Percentiles rank a stretch among this genome's conserved stretches.
Evolutionary conservation across 2,329 filamentous ascomycete species (phyloP).

Genomic region (Colletotrichum sidae): DNA sequence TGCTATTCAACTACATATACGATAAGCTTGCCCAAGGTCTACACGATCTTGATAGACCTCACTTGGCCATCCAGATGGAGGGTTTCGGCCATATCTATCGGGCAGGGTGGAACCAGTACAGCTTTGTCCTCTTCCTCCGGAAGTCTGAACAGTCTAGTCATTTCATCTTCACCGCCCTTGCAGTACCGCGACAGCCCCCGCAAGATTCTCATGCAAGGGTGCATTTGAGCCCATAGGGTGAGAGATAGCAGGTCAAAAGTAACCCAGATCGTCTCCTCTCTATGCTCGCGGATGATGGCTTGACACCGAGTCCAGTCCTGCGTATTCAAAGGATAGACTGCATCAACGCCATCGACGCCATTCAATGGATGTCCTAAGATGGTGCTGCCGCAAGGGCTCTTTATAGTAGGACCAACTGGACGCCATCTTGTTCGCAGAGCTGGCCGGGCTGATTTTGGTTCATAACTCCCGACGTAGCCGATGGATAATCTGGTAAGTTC

Average conservation of each 20-base stretch:
- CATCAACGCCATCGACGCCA: neutral
- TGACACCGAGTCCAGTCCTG: neutral
- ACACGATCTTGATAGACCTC: neutral
- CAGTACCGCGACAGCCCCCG: neutral
- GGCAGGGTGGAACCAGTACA: neutral
- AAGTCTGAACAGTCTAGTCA: neutral
- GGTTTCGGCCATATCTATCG: neutral
- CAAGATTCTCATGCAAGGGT: neutral
- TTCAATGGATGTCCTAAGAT: too few species aligned
- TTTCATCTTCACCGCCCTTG: neutral
- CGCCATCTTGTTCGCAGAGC: too few species aligned
- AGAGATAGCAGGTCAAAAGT: neutral
- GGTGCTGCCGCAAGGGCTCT: too few species aligned
- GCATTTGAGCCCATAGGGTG: neutral
- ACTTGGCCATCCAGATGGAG: neutral
- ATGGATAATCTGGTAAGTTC: too few species aligned
- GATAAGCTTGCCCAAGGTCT: neutral
- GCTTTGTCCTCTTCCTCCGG: neutral
- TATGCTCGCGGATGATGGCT: neutral
- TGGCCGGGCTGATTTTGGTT: too few species aligned
- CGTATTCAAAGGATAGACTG: rapidly evolving
- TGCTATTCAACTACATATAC: too few species aligned
- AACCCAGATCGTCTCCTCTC: neutral
- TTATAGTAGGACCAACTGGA: too few species aligned
- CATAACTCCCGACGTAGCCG: too few species aligned